Conservation (phyloP, 805 yeast species). For the Nakazawaea pomicola region DNA sequence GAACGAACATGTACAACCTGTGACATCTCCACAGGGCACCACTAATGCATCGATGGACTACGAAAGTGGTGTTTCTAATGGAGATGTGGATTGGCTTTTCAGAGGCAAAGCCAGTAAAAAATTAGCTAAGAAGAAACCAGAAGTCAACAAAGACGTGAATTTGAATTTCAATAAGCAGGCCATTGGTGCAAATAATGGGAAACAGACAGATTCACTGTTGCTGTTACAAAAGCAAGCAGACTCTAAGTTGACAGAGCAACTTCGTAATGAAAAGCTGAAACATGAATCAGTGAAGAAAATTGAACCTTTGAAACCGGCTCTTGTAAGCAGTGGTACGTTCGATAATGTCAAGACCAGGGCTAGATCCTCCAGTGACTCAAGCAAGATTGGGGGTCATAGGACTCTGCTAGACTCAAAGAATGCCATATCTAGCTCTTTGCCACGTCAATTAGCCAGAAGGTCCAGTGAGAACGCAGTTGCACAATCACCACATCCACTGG, state of each 20-base stretch:
- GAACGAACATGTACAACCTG: neutral
- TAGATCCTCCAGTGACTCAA: conserved; percentile 10
- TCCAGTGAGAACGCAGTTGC: conserved; percentile 5
- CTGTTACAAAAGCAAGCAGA: conserved; percentile 1
- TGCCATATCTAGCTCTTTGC: neutral
- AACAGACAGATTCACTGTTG: conserved; percentile 8
- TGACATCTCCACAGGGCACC: neutral
- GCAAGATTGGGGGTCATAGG: neutral
- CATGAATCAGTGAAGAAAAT: neutral
- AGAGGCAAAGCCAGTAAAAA: conserved; percentile 66
- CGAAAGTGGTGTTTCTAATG: conserved; percentile 51
- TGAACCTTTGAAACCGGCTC: conserved; percentile 12
- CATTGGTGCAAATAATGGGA: conserved; percentile 23
- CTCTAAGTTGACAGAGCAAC: conserved; percentile 8
- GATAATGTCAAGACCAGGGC: neutral
- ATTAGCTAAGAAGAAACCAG: conserved; percentile 37
- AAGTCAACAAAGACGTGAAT: conserved; percentile 17
- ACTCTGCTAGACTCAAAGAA: neutral
- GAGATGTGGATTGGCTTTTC: conserved; percentile 83
- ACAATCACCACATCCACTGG: conserved; percentile 4
- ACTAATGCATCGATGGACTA: neutral
- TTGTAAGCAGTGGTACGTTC: conserved; percentile 1
- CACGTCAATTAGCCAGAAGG: conserved; percentile 4
- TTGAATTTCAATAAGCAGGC: conserved; percentile 23
- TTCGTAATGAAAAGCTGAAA: neutral